A percentile compares a stretch with the other conserved stretches of the same genome.
These are phyloP conservation scores for Xylariaceae sp. DNA, from an alignment of 2,329 filamentous ascomycete species.

Conservation along the genomic window DNA sequence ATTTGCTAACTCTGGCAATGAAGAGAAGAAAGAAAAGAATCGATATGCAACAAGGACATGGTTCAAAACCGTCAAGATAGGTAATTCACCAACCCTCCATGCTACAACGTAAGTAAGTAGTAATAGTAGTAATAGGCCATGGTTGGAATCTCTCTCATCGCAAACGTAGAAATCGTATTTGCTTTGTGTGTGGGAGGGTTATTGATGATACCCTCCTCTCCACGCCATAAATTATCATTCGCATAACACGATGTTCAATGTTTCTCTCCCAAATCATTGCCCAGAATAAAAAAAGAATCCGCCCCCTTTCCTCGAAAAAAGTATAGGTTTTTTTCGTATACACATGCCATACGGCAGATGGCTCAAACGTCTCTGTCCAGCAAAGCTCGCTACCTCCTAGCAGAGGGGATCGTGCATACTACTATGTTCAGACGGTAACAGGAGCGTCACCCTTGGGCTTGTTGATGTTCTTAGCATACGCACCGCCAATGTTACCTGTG, in stretches of 20 bases:
- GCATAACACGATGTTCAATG: constrained; percentile 9
- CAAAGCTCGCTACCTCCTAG: constrained; percentile 4
- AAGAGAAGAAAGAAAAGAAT: constrained; percentile 22
- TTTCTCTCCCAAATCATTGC: constrained; percentile 3
- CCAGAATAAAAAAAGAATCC: constrained; percentile 3
- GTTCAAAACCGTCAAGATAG: too few species aligned
- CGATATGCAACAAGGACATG: too few species aligned
- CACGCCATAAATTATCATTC: constrained; percentile 1
- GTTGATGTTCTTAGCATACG: constrained; percentile 47
- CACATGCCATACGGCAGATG: constrained; percentile 18
- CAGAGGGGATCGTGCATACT: constrained; percentile 1
- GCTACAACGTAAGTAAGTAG: too few species aligned
- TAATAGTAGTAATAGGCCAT: too few species aligned
- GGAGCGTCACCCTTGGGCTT: constrained; percentile 35
- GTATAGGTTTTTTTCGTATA: constrained; percentile 14
- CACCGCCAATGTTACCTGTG: constrained; percentile 48
- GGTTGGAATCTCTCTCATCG: not conserved
- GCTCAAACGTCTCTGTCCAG: constrained; percentile 8
- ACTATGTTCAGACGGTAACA: constrained; percentile 23
- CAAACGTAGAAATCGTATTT: constrained; percentile 18
- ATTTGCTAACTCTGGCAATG: constrained; percentile 21
- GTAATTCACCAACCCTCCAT: too few species aligned
- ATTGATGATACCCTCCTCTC: not conserved
- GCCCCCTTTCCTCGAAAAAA: not conserved
- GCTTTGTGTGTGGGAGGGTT: not conserved